These are phyloP conservation scores for Penicillium coprophilum DNA, from an alignment of 495 filamentous ascomycete species.

Conservation along the genomic window DNA sequence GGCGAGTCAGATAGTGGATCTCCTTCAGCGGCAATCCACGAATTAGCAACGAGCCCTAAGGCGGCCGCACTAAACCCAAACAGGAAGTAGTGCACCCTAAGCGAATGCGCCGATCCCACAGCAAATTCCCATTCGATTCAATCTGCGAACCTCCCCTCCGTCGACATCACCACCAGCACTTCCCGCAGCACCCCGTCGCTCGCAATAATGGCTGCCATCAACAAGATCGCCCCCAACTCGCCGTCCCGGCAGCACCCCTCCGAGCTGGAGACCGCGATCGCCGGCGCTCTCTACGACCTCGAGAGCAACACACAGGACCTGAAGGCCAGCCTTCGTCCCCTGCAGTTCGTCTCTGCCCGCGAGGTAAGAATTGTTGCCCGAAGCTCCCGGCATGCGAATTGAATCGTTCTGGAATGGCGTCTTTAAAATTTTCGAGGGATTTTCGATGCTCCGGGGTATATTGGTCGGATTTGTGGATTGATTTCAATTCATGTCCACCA, in stretches of 20 bases:
- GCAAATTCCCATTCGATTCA: slow-evolving; percentile 39
- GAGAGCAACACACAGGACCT: slow-evolving; percentile 98
- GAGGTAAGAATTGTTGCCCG: slow-evolving; percentile 73
- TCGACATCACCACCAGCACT: slow-evolving; percentile 40
- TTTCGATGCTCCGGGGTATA: slow-evolving; percentile 14
- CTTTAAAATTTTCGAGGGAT: slow-evolving; percentile 18
- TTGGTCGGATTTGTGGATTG: slow-evolving; percentile 10
- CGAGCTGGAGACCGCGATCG: slow-evolving; percentile 92
- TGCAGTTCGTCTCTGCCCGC: slow-evolving; percentile 95
- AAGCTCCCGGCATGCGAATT: slow-evolving; percentile 10
- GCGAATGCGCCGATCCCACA: slow-evolving; percentile 46
- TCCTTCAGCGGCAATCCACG: background rate
- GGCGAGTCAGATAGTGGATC: slow-evolving; percentile 5
- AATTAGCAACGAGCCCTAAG: slow-evolving; percentile 13
- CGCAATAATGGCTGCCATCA: slow-evolving; percentile 67
- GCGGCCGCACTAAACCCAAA: slow-evolving; percentile 25
- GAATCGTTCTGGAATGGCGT: slow-evolving; percentile 17
- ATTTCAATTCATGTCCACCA: slow-evolving; percentile 4
- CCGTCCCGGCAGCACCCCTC: slow-evolving; percentile 89
- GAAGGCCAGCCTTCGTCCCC: slow-evolving; percentile 85
- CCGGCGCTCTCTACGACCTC: slow-evolving; percentile 92
- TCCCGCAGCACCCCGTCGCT: slow-evolving; percentile 44
- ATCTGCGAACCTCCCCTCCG: slow-evolving; percentile 37
- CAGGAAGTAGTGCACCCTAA: slow-evolving; percentile 39
- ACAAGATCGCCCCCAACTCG: slow-evolving; percentile 98